phyloP scores from a whole-genome alignment of 768 basidiomycete species.

The Calvatia gigantea region DNA sequence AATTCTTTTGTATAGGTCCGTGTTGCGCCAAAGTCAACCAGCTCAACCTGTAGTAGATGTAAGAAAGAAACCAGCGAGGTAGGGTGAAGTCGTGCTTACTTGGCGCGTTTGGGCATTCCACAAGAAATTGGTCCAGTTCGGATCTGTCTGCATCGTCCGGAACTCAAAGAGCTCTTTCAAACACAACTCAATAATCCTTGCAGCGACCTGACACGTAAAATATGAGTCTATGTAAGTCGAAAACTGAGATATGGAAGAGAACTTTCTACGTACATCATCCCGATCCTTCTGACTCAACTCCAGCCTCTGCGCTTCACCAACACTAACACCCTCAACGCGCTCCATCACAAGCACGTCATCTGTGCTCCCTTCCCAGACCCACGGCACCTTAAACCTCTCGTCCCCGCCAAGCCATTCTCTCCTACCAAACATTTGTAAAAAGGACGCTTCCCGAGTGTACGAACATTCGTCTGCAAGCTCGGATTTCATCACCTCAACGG shows the following conservation, averaged over 20 bases:
- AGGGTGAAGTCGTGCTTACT: slow-evolving; percentile 30
- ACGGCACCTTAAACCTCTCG: slow-evolving; percentile 76
- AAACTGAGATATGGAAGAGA: neutral
- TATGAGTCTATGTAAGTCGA: neutral
- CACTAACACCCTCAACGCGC: slow-evolving; percentile 71
- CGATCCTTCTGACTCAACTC: slow-evolving; percentile 61
- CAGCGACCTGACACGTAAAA: slow-evolving; percentile 69
- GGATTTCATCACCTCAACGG: slow-evolving; percentile 82
- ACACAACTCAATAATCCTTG: slow-evolving; percentile 79
- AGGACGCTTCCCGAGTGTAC: slow-evolving; percentile 80
- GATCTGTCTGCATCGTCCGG: slow-evolving; percentile 95
- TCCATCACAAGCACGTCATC: slow-evolving; percentile 89
- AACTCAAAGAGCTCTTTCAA: slow-evolving; percentile 89
- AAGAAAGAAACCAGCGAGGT: neutral
- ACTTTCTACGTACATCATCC: slow-evolving; percentile 54
- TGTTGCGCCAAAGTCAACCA: slow-evolving; percentile 97
- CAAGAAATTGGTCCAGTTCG: slow-evolving; percentile 97
- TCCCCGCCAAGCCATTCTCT: slow-evolving; percentile 50
- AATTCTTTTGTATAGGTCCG: slow-evolving; percentile 82
- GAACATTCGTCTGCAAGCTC: slow-evolving; percentile 93
- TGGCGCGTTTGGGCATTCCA: slow-evolving; percentile 69
- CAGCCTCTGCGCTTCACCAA: slow-evolving; percentile 60
- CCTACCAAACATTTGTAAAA: slow-evolving; percentile 57
- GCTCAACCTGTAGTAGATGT: slow-evolving; percentile 50
- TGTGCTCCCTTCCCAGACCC: slow-evolving; percentile 82